Evolutionary conservation across 352 stramenopile species (phyloP).

Genomic region (Blastocystis sp.): DNA sequence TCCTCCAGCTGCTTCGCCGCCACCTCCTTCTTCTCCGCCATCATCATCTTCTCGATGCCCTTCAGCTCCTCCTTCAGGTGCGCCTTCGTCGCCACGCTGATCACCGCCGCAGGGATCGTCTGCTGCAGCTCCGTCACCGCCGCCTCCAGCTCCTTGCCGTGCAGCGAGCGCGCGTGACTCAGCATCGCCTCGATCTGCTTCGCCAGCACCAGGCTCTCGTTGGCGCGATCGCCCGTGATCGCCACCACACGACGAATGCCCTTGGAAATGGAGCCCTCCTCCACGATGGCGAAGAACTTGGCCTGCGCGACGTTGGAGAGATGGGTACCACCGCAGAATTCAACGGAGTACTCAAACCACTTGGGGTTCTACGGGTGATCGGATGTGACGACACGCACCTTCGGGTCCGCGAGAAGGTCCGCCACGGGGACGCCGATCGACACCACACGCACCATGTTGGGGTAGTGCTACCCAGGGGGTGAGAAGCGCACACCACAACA

Average conservation of each 20-base stretch:
- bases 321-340: constrained; percentile 99
- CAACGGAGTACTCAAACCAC: constrained; percentile 90
- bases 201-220: constrained; percentile 84
- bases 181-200: constrained; percentile 83
- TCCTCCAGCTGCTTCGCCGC: constrained; percentile 78
- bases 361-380: constrained; percentile 80
- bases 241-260: constrained; percentile 93
- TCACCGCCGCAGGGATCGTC: constrained; percentile 78
- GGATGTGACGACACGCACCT: neutral
- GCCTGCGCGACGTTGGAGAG: constrained; percentile 92
- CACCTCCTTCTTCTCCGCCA: constrained; percentile 81
- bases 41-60: constrained; percentile 83
- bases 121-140: constrained; percentile 77
- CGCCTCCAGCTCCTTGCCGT: constrained; percentile 78
- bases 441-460: constrained; percentile 95
- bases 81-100: constrained; percentile 81
- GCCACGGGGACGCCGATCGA: constrained; percentile 86
- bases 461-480: constrained; percentile 81
- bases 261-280: constrained; percentile 94
- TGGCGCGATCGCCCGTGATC: constrained; percentile 87
- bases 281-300: constrained; percentile 93
- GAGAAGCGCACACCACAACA: no score
- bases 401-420: constrained; percentile 80
- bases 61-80: constrained; percentile 87
- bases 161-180: constrained; percentile 78